These are phyloP conservation scores for Rhazya stricta DNA, from an alignment of 257 asterid species.

Conservation along the genomic window DNA sequence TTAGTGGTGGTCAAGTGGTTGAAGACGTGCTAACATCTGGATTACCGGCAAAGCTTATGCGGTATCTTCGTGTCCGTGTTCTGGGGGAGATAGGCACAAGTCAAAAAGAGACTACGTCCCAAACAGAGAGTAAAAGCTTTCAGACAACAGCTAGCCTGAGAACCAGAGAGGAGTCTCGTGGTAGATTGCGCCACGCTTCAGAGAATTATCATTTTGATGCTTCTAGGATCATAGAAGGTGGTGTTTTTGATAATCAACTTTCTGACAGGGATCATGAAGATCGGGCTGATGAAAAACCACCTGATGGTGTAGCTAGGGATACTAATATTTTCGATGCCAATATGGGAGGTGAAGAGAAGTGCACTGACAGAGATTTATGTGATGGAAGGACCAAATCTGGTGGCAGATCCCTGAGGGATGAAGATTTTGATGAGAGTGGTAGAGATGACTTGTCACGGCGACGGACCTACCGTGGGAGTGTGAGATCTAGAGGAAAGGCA, in stretches of 20 bases:
- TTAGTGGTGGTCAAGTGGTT: conserved; percentile 82
- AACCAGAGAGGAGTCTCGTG: conserved; percentile 69
- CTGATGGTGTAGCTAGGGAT: conserved; percentile 43
- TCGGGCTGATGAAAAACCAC: conserved; percentile 60
- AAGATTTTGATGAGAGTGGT: conserved; percentile 58
- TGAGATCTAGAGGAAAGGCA: conserved; percentile 59
- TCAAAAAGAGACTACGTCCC: conserved; percentile 56
- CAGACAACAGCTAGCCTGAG: conserved; percentile 35
- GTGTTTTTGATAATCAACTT: conserved; percentile 33
- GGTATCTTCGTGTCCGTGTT: conserved; percentile 68
- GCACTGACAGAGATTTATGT: conserved; percentile 42
- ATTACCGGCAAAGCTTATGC: conserved; percentile 84
- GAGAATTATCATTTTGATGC: conserved; percentile 57
- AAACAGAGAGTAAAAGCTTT: conserved; percentile 47
- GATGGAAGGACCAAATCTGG: conserved; percentile 55
- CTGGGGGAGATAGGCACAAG: conserved; percentile 59
- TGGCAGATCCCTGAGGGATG: conserved; percentile 67
- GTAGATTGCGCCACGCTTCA: conserved; percentile 46
- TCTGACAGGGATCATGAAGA: conserved; percentile 42
- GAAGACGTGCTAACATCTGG: conserved; percentile 96
- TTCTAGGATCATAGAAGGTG: conserved; percentile 38
- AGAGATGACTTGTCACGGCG: conserved; percentile 73
- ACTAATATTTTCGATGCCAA: conserved; percentile 46
- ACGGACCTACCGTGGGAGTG: conserved; percentile 50
- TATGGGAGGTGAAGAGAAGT: conserved; percentile 57